Percentiles rank a stretch among this genome's conserved stretches.
Conservation (phyloP, 257 asterid species). For the Parsonsia alboflavescens region DNA sequence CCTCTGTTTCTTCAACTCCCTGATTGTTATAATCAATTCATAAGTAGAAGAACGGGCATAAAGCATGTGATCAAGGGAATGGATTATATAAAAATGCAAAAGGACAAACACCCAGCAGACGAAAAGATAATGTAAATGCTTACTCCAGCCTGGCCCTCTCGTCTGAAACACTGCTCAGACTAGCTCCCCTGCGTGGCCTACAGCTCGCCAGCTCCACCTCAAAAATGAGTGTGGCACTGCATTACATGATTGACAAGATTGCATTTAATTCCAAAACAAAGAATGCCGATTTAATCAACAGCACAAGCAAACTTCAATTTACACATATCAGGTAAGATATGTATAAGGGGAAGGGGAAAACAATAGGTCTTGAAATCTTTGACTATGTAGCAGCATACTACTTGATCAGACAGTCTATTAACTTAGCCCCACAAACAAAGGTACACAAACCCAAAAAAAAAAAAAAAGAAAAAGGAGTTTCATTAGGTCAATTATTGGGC, state of each 20-base stretch:
- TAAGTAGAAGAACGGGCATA: not conserved
- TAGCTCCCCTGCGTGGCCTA: constrained; percentile 90
- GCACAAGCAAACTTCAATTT: not conserved
- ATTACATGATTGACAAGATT: constrained; percentile 15
- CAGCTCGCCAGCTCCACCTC: constrained; percentile 97
- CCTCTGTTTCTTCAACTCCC: constrained; percentile 93
- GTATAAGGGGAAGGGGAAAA: too few relatives aligned
- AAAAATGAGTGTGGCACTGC: constrained; percentile 84
- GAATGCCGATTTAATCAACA: not conserved
- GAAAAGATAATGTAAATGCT: constrained; percentile 18
- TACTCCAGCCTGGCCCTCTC: constrained; percentile 96
- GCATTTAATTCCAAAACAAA: not conserved
- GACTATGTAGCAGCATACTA: too few relatives aligned
- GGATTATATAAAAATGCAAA: not conserved
- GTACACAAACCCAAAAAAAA: too few relatives aligned
- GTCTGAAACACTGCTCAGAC: constrained; percentile 76
- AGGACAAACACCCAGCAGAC: not conserved
- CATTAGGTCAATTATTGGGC: too few relatives aligned
- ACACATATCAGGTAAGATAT: too few relatives aligned
- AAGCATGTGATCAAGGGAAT: not conserved
- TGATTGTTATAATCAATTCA: constrained; percentile 16
- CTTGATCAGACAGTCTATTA: too few relatives aligned
- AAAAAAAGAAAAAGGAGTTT: too few relatives aligned
- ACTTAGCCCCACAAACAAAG: too few relatives aligned
- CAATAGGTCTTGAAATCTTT: too few relatives aligned